Evolutionary conservation across 768 basidiomycete species (phyloP).

Genomic region (Daedaleopsis nitida): DNA sequence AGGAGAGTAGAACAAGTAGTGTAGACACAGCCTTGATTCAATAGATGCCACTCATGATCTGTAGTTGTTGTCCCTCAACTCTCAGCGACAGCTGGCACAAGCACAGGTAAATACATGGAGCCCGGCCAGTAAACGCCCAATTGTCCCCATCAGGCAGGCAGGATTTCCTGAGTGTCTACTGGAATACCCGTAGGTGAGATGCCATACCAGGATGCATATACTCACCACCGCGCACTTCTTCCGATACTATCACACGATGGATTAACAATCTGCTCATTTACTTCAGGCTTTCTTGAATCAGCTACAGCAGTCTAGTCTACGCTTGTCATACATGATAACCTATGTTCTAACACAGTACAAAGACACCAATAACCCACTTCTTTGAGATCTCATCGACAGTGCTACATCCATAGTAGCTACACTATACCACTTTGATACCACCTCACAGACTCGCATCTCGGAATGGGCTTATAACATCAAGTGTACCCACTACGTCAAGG

Average conservation of each 20-base stretch:
- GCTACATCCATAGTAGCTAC: background rate
- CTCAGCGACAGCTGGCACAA: conserved; percentile 6
- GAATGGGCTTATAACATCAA: background rate
- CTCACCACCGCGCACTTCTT: background rate
- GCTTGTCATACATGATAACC: background rate
- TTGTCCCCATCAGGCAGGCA: background rate
- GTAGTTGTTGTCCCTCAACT: background rate
- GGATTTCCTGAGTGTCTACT: background rate
- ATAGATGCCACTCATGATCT: too few species aligned
- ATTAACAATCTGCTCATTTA: background rate
- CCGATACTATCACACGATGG: background rate
- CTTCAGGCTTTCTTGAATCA: background rate
- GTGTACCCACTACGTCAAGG: background rate
- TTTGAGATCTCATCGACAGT: background rate
- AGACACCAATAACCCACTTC: background rate
- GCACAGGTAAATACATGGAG: background rate
- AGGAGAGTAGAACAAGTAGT: too few species aligned
- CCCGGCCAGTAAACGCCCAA: background rate
- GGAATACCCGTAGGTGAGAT: background rate
- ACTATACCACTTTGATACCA: background rate
- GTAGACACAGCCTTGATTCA: too few species aligned
- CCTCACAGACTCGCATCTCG: background rate
- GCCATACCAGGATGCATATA: background rate
- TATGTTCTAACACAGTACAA: background rate
- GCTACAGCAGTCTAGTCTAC: background rate